Percentiles rank a stretch among this genome's conserved stretches.
phyloP scores from a whole-genome alignment of 768 basidiomycete genomes.

The Pleurotus ostreatus region DNA sequence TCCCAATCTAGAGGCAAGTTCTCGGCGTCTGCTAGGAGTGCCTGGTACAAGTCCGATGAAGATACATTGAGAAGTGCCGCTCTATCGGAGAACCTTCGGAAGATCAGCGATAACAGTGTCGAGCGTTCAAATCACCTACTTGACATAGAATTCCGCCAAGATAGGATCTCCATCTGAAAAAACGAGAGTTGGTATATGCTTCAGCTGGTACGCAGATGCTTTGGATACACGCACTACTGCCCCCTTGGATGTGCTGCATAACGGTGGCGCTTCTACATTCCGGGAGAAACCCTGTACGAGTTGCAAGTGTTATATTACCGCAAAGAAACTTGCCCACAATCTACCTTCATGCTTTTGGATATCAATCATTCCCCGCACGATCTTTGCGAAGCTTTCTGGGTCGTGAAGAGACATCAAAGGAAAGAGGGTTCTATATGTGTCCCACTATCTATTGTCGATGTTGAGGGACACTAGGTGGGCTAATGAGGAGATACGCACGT shows the following conservation, averaged over 20 bases:
- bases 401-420: slow-evolving; percentile 64
- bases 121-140: slow-evolving; percentile 28
- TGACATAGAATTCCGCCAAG: slow-evolving; percentile 60
- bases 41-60: slow-evolving; percentile 45
- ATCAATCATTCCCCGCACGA: slow-evolving; percentile 63
- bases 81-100: slow-evolving; percentile 43
- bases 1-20: slow-evolving; percentile 56
- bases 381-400: slow-evolving; percentile 51
- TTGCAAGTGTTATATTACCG: background rate
- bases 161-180: slow-evolving; percentile 57
- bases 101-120: too few species aligned
- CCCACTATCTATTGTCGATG: slow-evolving; percentile 41
- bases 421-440: slow-evolving; percentile 59
- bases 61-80: slow-evolving; percentile 44
- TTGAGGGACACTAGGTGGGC: background rate
- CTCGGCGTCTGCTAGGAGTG: slow-evolving; percentile 58
- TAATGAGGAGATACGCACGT: slow-evolving; percentile 31
- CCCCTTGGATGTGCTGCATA: slow-evolving; percentile 53
- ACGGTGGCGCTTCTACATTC: slow-evolving; percentile 57
- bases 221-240: slow-evolving; percentile 48
- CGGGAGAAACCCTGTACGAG: slow-evolving; percentile 56
- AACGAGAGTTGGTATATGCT: background rate
- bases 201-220: background rate
- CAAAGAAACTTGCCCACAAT: background rate
- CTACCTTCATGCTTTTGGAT: slow-evolving; percentile 63